Evolutionary conservation across 352 stramenopile genomes (phyloP).

Genomic region (Phytopythium mirpurense): DNA sequence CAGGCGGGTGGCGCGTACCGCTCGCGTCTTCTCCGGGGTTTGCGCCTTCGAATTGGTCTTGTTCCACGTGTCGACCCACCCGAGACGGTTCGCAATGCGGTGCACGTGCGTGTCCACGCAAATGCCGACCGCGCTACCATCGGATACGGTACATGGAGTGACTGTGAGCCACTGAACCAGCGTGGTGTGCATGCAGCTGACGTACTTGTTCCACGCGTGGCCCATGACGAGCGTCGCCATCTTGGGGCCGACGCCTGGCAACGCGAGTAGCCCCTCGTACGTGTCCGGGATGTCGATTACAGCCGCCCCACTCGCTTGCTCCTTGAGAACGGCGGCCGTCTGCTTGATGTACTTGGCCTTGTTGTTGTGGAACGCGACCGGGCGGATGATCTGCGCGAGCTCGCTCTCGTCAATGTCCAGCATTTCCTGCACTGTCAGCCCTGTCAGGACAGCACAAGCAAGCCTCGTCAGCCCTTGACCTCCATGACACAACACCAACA

Average conservation of each 20-base stretch:
- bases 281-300: slow-evolving; percentile 89
- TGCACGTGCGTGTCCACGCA: slow-evolving; percentile 96
- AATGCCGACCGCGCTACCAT: slow-evolving; percentile 80
- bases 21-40: slow-evolving; percentile 90
- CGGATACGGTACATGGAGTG: too few species aligned
- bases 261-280: slow-evolving; percentile 83
- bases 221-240: slow-evolving; percentile 96
- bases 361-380: slow-evolving; percentile 95
- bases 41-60: slow-evolving; percentile 69
- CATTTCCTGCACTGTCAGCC: slow-evolving; percentile 87
- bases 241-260: slow-evolving; percentile 95
- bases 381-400: slow-evolving; percentile 86
- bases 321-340: slow-evolving; percentile 41
- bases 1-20: slow-evolving; percentile 20
- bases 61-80: slow-evolving; percentile 91
- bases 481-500: too few species aligned
- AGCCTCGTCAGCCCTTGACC: too few species aligned
- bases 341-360: slow-evolving; percentile 96
- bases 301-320: slow-evolving; percentile 18
- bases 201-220: slow-evolving; percentile 86
- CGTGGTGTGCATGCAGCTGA: background rate
- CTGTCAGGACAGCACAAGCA: too few species aligned
- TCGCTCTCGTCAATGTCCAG: slow-evolving; percentile 71
- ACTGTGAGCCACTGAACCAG: too few species aligned
- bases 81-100: slow-evolving; percentile 93